phyloP scores from a whole-genome alignment of 805 yeast genomes.

The Candida quercuum region DNA sequence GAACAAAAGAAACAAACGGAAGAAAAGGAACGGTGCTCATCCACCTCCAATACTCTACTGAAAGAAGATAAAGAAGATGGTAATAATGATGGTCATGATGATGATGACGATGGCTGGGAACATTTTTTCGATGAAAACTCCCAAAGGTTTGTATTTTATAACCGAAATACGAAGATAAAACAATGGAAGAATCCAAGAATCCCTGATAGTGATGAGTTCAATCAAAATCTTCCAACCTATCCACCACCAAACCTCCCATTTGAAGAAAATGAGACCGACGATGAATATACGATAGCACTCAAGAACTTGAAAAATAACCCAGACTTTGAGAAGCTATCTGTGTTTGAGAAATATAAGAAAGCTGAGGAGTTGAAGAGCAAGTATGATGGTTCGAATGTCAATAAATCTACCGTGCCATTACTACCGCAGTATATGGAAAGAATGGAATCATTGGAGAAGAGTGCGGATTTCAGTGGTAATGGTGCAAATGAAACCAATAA shows the following conservation, averaged over 20 bases:
- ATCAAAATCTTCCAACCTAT: conserved; percentile 6
- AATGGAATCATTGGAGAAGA: conserved; percentile 2
- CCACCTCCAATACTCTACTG: no score
- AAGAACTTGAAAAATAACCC: conserved; percentile 4
- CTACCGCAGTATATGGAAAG: conserved; percentile 1
- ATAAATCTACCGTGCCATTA: background rate
- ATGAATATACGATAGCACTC: background rate
- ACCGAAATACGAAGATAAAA: conserved; percentile 3
- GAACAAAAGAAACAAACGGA: background rate
- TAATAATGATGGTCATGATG: background rate
- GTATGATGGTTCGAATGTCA: background rate
- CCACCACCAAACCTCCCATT: conserved; percentile 11
- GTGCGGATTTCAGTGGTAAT: conserved; percentile 5
- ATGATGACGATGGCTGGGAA: conserved; percentile 11
- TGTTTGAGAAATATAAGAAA: conserved; percentile 8
- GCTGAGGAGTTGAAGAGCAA: conserved; percentile 5
- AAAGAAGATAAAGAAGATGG: background rate
- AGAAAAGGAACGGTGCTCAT: no score
- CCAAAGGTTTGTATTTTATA: conserved; percentile 7
- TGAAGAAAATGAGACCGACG: conserved; percentile 4
- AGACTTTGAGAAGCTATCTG: conserved; percentile 7
- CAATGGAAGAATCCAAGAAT: conserved; percentile 14
- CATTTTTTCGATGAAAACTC: conserved; percentile 7
- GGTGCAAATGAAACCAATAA: conserved; percentile 2
- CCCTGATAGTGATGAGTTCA: conserved; percentile 3